phyloP scores from a whole-genome alignment of 305 asterid species.

The Ilex paraguariensis region DNA sequence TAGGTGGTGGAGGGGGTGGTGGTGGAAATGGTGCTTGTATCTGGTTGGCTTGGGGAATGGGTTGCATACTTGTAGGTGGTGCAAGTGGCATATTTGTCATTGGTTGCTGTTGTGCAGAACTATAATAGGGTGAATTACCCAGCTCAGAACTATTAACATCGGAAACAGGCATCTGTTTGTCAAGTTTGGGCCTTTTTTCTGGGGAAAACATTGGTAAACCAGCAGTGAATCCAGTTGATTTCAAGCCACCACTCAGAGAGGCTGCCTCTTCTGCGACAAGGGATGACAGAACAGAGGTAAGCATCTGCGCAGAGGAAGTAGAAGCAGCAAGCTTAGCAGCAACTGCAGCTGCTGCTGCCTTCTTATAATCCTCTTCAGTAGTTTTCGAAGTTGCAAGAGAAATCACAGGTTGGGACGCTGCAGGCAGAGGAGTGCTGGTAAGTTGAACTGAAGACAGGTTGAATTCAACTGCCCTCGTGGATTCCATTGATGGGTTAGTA shows the following conservation, averaged over 20 bases:
- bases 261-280: conserved; percentile 96
- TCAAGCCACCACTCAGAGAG: conserved; percentile 57
- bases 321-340: conserved; percentile 95
- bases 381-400: conserved; percentile 33
- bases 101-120: conserved; percentile 36
- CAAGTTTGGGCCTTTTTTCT: conserved; percentile 61
- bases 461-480: conserved; percentile 21
- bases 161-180: conserved; percentile 38
- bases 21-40: conserved; percentile 58
- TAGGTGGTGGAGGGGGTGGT: conserved; percentile 54
- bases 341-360: conserved; percentile 82
- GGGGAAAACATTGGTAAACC: conserved; percentile 36
- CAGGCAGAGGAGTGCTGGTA: conserved; percentile 26
- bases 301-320: conserved; percentile 90
- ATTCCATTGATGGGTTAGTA: conserved; percentile 26
- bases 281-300: conserved; percentile 83
- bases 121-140: conserved; percentile 35
- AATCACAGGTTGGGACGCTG: conserved; percentile 32
- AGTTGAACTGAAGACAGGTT: conserved; percentile 30
- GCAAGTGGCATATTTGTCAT: conserved; percentile 37
- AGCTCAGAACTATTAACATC: conserved; percentile 44
- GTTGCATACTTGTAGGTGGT: conserved; percentile 26
- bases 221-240: conserved; percentile 29
- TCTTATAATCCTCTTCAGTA: conserved; percentile 69
- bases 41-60: conserved; percentile 40